Base-by-base conservation (phyloP, 2,329 filamentous ascomycete species). In the Sarocladiaceae sp. region DNA sequence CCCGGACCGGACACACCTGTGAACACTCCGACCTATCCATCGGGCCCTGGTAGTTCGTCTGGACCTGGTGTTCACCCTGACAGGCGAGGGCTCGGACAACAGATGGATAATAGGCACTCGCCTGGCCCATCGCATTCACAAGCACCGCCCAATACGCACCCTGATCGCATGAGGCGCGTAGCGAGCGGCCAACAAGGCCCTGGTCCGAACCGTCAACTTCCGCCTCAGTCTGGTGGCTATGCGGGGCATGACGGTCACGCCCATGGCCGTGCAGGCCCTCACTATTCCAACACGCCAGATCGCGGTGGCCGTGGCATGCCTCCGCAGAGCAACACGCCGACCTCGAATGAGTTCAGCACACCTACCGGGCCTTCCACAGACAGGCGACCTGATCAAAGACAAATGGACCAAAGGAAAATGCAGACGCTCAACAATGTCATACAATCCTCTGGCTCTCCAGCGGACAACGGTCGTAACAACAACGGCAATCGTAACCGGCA, bases 51-150 rank as follows among this genome's bases (percentile, higher is more conserved):
- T 23, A 21, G 34, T n/a, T 16, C 7, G 7, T 7, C 56, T 15
- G 49, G 57, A 4, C 47, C 57, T 13, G 65, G 65, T 7, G 64
- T 77, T 16, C 72, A 77, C 53, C 72, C 74, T 6, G 71, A 76
- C 52, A 67, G 74, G 18, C 56, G 77, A 40, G 37, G 37, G 10
- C 21, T 18, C 12, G 37, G 37, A 18, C 37, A 11, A 16, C 37
- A 41, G 37, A 12, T 18, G 23, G 37, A 41, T 4, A 41, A 41
- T 24, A 41, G 37, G 24, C 19, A 41, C 24, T 41, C 37, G 10
- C 37, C 37, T 4, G 37, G 10, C 5, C 37, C 37, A 6, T 41
- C 26, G 12, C 24, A 41, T 18, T 15, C 18, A 15, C 37, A 41
- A 6, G 15, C 37, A 23, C 24, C 37, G 10, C 6, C 37, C 10